Conservation (phyloP, 169 alveolate genomes). For the Cryptosporidium canis region DNA sequence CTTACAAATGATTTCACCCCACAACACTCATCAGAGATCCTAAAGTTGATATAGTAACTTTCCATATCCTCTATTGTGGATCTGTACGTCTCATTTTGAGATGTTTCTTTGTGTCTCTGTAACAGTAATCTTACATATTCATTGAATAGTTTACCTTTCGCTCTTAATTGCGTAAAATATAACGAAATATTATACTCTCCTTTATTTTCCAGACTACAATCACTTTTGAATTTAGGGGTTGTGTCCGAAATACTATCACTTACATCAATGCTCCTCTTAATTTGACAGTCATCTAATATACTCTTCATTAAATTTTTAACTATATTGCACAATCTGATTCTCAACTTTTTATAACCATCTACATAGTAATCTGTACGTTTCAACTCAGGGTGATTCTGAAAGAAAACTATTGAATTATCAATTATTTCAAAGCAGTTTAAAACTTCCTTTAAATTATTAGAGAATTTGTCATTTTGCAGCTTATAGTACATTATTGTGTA, state of each 20-base stretch:
- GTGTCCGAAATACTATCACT: not conserved
- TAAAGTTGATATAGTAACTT: conserved; percentile 15
- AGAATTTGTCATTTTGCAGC: conserved; percentile 35
- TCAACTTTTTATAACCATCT: conserved; percentile 39
- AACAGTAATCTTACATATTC: conserved; percentile 16
- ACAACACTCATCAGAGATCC: conserved; percentile 21
- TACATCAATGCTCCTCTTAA: not conserved
- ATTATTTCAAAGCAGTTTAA: conserved; percentile 25
- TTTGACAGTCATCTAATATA: not conserved
- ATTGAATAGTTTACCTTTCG: conserved; percentile 26
- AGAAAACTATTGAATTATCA: conserved; percentile 40
- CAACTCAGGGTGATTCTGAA: conserved; percentile 21
- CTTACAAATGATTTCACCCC: conserved; percentile 36
- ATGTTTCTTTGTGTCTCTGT: conserved; percentile 25
- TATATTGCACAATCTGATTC: conserved; percentile 16
- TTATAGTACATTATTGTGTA: conserved; percentile 40
- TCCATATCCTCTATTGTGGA: conserved; percentile 39
- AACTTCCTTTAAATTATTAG: conserved; percentile 14
- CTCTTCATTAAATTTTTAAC: conserved; percentile 17
- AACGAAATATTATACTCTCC: conserved; percentile 28
- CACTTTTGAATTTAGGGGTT: not conserved
- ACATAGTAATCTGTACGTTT: conserved; percentile 20
- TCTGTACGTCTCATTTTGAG: conserved; percentile 40
- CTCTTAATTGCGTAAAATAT: conserved; percentile 36
- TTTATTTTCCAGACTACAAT: not conserved